phyloP scores from a whole-genome alignment of 1,284 basidiomycete genomes.

The Rhodotorula sp. region DNA sequence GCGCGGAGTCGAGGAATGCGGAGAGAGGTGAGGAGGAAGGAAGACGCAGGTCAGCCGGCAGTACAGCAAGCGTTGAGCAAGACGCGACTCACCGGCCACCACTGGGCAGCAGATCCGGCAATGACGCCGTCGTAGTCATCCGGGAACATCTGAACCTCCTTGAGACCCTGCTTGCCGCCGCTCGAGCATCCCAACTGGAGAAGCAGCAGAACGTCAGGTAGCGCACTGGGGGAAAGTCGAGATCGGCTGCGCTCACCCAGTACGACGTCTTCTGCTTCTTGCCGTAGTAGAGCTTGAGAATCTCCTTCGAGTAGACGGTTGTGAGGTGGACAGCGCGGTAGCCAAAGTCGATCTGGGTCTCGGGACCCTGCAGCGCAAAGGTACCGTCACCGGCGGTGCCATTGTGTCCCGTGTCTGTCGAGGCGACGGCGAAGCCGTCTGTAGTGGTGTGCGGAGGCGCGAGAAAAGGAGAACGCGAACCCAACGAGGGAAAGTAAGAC shows the following conservation, averaged over 20 bases:
- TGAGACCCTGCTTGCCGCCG: constrained; percentile 43
- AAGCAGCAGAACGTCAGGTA: too few relatives aligned
- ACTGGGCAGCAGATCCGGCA: constrained; percentile 37
- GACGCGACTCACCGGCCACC: constrained; percentile 3
- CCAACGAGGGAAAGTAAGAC: too few relatives aligned
- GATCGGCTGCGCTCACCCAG: constrained; percentile 13
- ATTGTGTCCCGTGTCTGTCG: constrained; percentile 41
- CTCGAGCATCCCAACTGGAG: constrained; percentile 37
- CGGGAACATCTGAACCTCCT: constrained; percentile 28
- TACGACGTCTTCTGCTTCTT: constrained; percentile 25
- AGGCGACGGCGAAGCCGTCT: constrained; percentile 29
- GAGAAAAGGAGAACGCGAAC: too few relatives aligned
- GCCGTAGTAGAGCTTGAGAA: constrained; percentile 40
- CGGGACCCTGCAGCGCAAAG: constrained; percentile 35
- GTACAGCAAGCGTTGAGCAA: neutral
- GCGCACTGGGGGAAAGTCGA: too few relatives aligned
- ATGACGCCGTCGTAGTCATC: constrained; percentile 42
- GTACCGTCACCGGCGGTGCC: constrained; percentile 32
- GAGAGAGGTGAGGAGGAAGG: neutral
- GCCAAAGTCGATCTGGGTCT: constrained; percentile 43
- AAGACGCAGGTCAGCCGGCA: neutral
- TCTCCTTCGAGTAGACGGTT: constrained; percentile 38
- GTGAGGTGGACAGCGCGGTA: constrained; percentile 42
- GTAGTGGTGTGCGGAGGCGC: too few relatives aligned
- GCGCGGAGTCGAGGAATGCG: neutral